These are phyloP conservation scores for Lepraria neglecta DNA, from an alignment of 495 filamentous ascomycete species.

Conservation along the genomic window DNA sequence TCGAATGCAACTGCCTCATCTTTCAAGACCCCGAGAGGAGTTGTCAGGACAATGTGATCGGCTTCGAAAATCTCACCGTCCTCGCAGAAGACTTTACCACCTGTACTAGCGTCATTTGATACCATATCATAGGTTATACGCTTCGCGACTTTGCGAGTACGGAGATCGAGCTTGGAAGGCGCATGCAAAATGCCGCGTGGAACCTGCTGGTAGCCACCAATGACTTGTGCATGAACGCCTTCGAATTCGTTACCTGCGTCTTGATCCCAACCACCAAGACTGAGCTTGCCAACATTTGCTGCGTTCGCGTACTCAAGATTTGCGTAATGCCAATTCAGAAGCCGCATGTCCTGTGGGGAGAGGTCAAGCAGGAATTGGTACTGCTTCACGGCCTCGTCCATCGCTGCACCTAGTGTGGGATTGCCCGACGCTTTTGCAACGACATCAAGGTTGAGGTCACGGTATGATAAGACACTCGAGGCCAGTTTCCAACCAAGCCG, in stretches of 20 bases:
- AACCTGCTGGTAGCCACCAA: constrained; percentile 88
- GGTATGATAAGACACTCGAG: constrained; percentile 52
- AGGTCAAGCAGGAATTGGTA: constrained; percentile 80
- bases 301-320: constrained; percentile 98
- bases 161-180: constrained; percentile 74
- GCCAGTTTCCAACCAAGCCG: constrained; percentile 77
- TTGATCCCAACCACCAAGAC: constrained; percentile 90
- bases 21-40: constrained; percentile 86
- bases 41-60: constrained; percentile 80
- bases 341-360: constrained; percentile 74
- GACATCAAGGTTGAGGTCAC: constrained; percentile 67
- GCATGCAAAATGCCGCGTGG: constrained; percentile 71
- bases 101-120: constrained; percentile 26
- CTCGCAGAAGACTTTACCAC: constrained; percentile 63
- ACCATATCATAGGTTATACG: constrained; percentile 59
- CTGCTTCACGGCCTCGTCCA: constrained; percentile 82
- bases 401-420: constrained; percentile 78
- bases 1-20: constrained; percentile 66
- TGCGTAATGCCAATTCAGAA: constrained; percentile 97
- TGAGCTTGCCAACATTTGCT: constrained; percentile 74
- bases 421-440: constrained; percentile 51
- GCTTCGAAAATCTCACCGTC: constrained; percentile 72
- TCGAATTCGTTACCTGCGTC: constrained; percentile 97
- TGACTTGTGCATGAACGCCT: constrained; percentile 83
- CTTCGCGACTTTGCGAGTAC: constrained; percentile 59